Evolutionary conservation across 495 filamentous ascomycete genomes (phyloP).

Genomic region (Penicillium verhagenii): DNA sequence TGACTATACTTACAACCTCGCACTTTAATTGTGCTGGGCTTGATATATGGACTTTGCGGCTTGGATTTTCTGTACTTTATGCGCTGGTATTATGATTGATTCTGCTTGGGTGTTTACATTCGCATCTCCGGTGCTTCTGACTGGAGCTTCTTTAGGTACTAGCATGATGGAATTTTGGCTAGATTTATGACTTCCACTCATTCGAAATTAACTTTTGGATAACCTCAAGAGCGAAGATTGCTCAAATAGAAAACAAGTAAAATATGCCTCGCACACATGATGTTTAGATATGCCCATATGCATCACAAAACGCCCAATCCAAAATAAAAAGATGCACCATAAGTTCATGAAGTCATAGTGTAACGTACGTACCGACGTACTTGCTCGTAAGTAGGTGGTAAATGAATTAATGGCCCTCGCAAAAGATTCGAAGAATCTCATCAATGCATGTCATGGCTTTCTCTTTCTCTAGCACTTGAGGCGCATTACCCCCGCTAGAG

Average conservation of each 20-base stretch:
- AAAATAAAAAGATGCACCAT: constrained; percentile 1
- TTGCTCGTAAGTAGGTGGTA: too few species aligned
- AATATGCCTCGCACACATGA: neutral
- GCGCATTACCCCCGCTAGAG: constrained; percentile 9
- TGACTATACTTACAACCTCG: constrained; percentile 94
- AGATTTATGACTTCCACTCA: neutral
- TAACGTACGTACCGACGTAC: too few species aligned
- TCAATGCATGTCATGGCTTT: constrained; percentile 49
- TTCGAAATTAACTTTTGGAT: neutral
- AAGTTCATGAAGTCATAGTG: constrained; percentile 15
- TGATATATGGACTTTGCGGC: constrained; percentile 1
- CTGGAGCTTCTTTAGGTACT: constrained; percentile 16
- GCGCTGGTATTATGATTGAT: constrained; percentile 21
- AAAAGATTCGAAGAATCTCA: constrained; percentile 45
- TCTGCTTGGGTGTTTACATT: constrained; percentile 9
- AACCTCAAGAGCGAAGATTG: neutral
- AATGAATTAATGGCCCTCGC: constrained; percentile 37
- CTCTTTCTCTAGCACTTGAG: constrained; percentile 36
- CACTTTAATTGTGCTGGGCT: constrained; percentile 54
- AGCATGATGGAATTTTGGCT: constrained; percentile 16
- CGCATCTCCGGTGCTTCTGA: constrained; percentile 10
- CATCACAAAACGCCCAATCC: neutral
- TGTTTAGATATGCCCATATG: neutral
- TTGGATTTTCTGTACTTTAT: constrained; percentile 24
- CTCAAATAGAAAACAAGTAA: neutral